Conservation (phyloP, 2,329 filamentous ascomycete species). For the Alternaria arborescens region DNA sequence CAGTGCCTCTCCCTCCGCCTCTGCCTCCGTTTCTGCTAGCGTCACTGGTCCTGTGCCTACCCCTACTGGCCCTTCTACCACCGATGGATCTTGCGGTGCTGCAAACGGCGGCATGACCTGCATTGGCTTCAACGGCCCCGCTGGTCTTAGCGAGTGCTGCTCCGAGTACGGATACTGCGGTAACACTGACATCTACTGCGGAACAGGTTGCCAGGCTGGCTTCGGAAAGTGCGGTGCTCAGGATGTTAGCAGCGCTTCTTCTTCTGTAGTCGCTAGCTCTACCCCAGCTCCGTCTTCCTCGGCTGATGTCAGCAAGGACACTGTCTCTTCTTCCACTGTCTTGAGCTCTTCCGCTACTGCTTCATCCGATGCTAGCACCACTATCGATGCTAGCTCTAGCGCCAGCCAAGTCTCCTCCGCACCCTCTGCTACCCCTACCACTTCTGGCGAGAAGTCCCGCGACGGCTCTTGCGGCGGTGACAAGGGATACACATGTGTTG, state of each 20-base stretch:
- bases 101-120: slow-evolving; percentile 27
- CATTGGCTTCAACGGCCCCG: slow-evolving; percentile 36
- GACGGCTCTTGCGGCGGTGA: slow-evolving; percentile 35
- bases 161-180: slow-evolving; percentile 54
- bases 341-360: not conserved
- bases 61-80: slow-evolving; percentile 20
- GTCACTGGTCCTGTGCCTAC: slow-evolving; percentile 48
- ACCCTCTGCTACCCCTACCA: slow-evolving; percentile 19
- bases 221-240: slow-evolving; percentile 24
- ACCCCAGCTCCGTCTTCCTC: slow-evolving; percentile 1
- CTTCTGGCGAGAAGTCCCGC: slow-evolving; percentile 19
- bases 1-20: slow-evolving; percentile 9
- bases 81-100: slow-evolving; percentile 33
- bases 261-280: not conserved
- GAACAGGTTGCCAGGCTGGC: slow-evolving; percentile 31
- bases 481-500: slow-evolving; percentile 35
- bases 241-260: not conserved
- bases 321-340: slow-evolving; percentile 10
- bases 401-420: slow-evolving; percentile 13
- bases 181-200: slow-evolving; percentile 30
- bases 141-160: slow-evolving; percentile 53
- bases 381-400: slow-evolving; percentile 4
- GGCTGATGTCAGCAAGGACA: not conserved
- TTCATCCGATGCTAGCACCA: slow-evolving; percentile 2
- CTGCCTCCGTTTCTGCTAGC: slow-evolving; percentile 25